These are phyloP conservation scores for Claviceps paspali DNA, from an alignment of 2,329 filamentous ascomycete species.

Conservation along the genomic window DNA sequence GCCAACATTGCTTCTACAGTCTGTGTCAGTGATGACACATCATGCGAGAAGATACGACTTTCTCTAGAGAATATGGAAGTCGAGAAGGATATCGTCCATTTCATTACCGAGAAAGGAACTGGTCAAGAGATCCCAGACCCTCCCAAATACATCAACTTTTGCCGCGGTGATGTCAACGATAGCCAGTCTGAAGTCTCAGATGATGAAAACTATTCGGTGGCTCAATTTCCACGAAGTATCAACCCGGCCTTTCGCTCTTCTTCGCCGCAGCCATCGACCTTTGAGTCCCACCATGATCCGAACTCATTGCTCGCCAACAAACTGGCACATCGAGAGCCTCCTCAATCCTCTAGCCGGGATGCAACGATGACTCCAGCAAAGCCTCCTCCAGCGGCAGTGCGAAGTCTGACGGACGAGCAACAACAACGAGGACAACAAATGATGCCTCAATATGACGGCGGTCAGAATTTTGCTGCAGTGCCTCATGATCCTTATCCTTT, in stretches of 20 bases:
- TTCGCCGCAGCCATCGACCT: constrained; percentile 86
- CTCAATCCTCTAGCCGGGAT: constrained; percentile 32
- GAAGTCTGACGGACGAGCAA: constrained; percentile 9
- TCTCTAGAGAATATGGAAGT: constrained; percentile 93
- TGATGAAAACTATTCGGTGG: constrained; percentile 82
- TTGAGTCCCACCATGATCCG: constrained; percentile 82
- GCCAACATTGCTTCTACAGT: constrained; percentile 95
- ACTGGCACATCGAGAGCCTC: constrained; percentile 41
- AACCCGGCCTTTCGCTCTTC: constrained; percentile 94
- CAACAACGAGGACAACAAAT: constrained; percentile 10
- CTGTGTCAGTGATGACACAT: constrained; percentile 91
- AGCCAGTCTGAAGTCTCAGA: constrained; percentile 70
- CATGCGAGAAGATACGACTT: constrained; percentile 89
- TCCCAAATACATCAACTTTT: constrained; percentile 98
- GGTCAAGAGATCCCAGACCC: constrained; percentile 95
- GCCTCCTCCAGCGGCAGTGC: constrained; percentile 6
- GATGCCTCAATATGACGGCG: constrained; percentile 25
- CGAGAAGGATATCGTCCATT: constrained; percentile 78
- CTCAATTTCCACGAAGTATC: constrained; percentile 87
- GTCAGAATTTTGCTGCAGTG: constrained; percentile 48
- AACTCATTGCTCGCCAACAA: constrained; percentile 57
- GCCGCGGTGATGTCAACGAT: constrained; percentile 72
- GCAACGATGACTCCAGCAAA: constrained; percentile 36
- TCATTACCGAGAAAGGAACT: constrained; percentile 80
- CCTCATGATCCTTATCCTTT: constrained; percentile 89